phyloP scores from a whole-genome alignment of 768 basidiomycete species.

The Lactarius evosmus region DNA sequence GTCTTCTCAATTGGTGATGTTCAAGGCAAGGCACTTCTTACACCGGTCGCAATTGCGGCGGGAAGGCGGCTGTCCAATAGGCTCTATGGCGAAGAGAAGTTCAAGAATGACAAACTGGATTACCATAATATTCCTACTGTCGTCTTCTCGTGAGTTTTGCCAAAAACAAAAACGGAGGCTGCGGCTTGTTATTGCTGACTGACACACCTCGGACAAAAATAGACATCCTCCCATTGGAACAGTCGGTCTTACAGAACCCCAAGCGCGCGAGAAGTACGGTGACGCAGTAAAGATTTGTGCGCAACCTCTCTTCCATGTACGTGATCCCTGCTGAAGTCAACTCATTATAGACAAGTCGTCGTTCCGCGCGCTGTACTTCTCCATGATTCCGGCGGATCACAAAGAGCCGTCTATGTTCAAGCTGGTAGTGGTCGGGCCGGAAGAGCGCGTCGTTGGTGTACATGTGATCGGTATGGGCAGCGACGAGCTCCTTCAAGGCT shows the following conservation, averaged over 20 bases:
- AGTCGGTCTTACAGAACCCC: slow-evolving; percentile 90
- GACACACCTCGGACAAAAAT: slow-evolving; percentile 15
- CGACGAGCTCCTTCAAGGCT: slow-evolving; percentile 95
- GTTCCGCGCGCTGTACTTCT: slow-evolving; percentile 87
- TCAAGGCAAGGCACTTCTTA: slow-evolving; percentile 86
- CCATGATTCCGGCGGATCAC: slow-evolving; percentile 84
- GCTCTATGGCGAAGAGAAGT: slow-evolving; percentile 83
- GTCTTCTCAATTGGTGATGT: slow-evolving; percentile 90
- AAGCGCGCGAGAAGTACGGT: slow-evolving; percentile 87
- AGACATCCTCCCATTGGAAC: slow-evolving; percentile 96
- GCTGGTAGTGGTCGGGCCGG: slow-evolving; percentile 78
- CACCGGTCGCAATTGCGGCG: slow-evolving; percentile 97
- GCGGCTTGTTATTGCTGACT: slow-evolving; percentile 10
- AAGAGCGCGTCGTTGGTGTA: slow-evolving; percentile 94
- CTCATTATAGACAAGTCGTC: slow-evolving; percentile 61
- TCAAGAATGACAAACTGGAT: slow-evolving; percentile 80
- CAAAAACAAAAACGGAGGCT: not conserved
- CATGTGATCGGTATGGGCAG: slow-evolving; percentile 90
- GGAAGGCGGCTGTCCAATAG: slow-evolving; percentile 86
- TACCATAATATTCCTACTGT: slow-evolving; percentile 93
- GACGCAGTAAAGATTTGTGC: slow-evolving; percentile 87
- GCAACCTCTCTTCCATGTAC: slow-evolving; percentile 33
- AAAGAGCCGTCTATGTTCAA: slow-evolving; percentile 97
- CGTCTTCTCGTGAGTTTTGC: slow-evolving; percentile 82
- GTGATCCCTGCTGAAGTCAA: slow-evolving; percentile 8